These are phyloP conservation scores for Linderina pennispora DNA, from an alignment of 192 early-diverging fungal genomes.

Conservation along the genomic window DNA sequence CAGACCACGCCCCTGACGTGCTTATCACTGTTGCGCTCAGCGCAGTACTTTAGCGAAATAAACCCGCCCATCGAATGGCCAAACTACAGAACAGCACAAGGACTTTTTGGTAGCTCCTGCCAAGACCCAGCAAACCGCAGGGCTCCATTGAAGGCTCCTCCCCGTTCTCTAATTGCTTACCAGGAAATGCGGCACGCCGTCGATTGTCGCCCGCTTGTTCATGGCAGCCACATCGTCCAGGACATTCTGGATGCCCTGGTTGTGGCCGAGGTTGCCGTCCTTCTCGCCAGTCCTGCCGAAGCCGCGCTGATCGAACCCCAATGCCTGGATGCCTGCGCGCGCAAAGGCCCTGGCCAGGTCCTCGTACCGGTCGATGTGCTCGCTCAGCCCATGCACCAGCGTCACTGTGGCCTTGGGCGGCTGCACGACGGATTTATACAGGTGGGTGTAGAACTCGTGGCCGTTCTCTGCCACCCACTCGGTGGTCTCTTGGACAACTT, in stretches of 20 bases:
- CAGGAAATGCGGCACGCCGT: slow-evolving; percentile 48
- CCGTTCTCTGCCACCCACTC: slow-evolving; percentile 20
- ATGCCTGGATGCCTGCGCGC: slow-evolving; percentile 44
- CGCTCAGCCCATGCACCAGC: slow-evolving; percentile 57
- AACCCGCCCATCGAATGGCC: slow-evolving; percentile 56
- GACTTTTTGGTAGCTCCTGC: no score
- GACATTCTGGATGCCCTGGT: slow-evolving; percentile 34
- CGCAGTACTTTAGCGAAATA: slow-evolving; percentile 25
- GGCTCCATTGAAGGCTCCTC: no score
- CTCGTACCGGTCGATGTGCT: slow-evolving; percentile 56
- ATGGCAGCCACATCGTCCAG: slow-evolving; percentile 42
- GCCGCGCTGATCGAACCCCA: slow-evolving; percentile 57
- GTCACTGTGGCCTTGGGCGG: slow-evolving; percentile 46
- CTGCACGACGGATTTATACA: slow-evolving; percentile 16
- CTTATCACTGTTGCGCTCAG: slow-evolving; percentile 10
- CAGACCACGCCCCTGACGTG: slow-evolving; percentile 32
- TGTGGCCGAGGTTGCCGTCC: slow-evolving; percentile 36
- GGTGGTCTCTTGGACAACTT: slow-evolving; percentile 23
- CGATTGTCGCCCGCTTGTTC: slow-evolving; percentile 13
- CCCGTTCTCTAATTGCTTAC: no score
- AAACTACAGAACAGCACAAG: no score
- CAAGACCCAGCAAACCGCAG: no score
- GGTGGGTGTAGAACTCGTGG: slow-evolving; percentile 29
- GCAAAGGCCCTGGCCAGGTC: slow-evolving; percentile 45
- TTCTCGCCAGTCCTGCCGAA: slow-evolving; percentile 52